A percentile compares a stretch with the other conserved stretches of the same genome.
These are phyloP conservation scores for Juglanconis oblonga DNA, from an alignment of 2,329 filamentous ascomycete species.

Conservation along the genomic window DNA sequence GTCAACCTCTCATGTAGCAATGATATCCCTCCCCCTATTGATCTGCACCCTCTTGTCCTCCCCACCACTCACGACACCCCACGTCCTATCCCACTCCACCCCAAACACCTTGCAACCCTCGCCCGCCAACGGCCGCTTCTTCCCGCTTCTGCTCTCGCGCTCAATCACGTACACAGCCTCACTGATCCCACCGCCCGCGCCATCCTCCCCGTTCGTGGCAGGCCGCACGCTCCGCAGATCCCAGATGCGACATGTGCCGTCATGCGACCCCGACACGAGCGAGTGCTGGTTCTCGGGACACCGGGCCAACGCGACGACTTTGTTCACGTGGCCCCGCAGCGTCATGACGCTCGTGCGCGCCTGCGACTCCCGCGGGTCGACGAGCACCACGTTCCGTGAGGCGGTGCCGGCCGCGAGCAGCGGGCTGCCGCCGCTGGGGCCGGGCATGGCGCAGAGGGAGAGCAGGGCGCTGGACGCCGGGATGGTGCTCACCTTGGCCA, in stretches of 20 bases:
- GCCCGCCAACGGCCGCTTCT: conserved; percentile 65
- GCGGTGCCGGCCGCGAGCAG: conserved; percentile 73
- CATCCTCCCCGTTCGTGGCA: conserved; percentile 57
- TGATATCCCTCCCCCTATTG: conserved; percentile 63
- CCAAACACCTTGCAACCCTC: conserved; percentile 89
- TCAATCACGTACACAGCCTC: conserved; percentile 73
- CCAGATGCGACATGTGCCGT: conserved; percentile 92
- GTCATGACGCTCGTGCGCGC: conserved; percentile 80
- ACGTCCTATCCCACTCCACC: conserved; percentile 78
- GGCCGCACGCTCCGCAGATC: conserved; percentile 73
- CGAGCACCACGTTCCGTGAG: conserved; percentile 83
- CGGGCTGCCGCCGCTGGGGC: conserved; percentile 44
- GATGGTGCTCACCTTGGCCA: conserved; percentile 73
- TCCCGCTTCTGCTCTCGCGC: conserved; percentile 66
- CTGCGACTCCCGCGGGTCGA: conserved; percentile 81
- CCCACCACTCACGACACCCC: conserved; percentile 87
- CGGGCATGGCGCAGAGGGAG: conserved; percentile 70
- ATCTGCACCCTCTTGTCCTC: conserved; percentile 96
- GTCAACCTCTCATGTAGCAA: conserved; percentile 30
- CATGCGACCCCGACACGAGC: conserved; percentile 86
- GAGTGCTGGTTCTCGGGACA: conserved; percentile 69
- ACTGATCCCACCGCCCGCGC: conserved; percentile 60
- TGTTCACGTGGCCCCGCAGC: conserved; percentile 84
- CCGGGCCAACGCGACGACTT: conserved; percentile 49
- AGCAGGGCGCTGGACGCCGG: conserved; percentile 82